phyloP scores from a whole-genome alignment of 2,329 filamentous ascomycete species.

The Septoria petroselini region DNA sequence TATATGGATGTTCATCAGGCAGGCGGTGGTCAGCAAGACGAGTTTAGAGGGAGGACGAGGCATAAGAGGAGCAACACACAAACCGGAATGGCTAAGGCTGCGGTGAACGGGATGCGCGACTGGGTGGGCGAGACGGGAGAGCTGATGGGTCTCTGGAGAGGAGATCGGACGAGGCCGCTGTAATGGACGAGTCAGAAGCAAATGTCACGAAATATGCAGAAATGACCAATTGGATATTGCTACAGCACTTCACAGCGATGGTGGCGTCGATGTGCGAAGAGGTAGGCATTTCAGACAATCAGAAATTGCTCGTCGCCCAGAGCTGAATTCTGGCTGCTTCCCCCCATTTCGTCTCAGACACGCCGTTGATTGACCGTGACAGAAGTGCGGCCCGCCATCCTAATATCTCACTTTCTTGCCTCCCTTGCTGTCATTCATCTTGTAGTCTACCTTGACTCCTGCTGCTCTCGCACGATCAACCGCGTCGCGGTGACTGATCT shows the following conservation, averaged over 20 bases:
- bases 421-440: constrained; percentile 10
- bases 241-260: too few species aligned
- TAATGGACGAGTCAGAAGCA: constrained; percentile 23
- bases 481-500: constrained; percentile 40
- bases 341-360: too few species aligned
- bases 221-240: too few species aligned
- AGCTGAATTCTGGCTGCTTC: too few species aligned
- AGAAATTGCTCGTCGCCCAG: too few species aligned
- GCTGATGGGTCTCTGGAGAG: constrained; percentile 61
- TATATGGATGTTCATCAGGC: constrained; percentile 8
- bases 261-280: too few species aligned
- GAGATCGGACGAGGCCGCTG: constrained; percentile 53
- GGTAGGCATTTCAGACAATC: too few species aligned
- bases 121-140: constrained; percentile 63
- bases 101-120: constrained; percentile 61
- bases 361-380: too few species aligned
- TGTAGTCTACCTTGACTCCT: constrained; percentile 36
- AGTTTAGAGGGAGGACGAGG: constrained; percentile 38
- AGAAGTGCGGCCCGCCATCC: too few species aligned
- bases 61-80: constrained; percentile 53
- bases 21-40: constrained; percentile 47
- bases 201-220: too few species aligned
- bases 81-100: constrained; percentile 54
- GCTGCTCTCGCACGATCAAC: constrained; percentile 41
- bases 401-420: constrained; percentile 27